These are phyloP conservation scores for Kodamaea neixiangensis DNA, from an alignment of 805 yeast species.

Conservation along the genomic window DNA sequence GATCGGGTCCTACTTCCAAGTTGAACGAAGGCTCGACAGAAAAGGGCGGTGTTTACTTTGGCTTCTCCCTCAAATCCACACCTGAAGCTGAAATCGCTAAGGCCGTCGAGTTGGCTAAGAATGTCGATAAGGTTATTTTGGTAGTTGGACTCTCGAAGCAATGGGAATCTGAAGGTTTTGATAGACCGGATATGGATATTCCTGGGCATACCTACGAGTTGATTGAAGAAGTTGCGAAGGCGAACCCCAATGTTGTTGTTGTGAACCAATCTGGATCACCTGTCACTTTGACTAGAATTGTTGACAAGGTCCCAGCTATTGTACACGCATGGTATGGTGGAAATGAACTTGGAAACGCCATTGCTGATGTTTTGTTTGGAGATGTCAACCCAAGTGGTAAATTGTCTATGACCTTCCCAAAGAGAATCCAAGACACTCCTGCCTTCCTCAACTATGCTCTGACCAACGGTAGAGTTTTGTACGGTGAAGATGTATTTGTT, in stretches of 20 bases:
- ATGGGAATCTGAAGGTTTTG: constrained; percentile 64
- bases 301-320: constrained; percentile 38
- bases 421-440: constrained; percentile 54
- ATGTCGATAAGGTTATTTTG: constrained; percentile 54
- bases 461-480: constrained; percentile 53
- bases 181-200: constrained; percentile 50
- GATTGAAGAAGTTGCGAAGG: constrained; percentile 45
- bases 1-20: constrained; percentile 46
- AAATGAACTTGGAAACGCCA: constrained; percentile 57
- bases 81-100: constrained; percentile 24
- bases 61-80: constrained; percentile 21
- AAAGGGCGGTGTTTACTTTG: constrained; percentile 28
- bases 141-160: constrained; percentile 54
- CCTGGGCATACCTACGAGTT: constrained; percentile 52
- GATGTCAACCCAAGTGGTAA: constrained; percentile 64
- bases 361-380: constrained; percentile 62
- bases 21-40: constrained; percentile 17
- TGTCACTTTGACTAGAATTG: constrained; percentile 51
- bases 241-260: constrained; percentile 51
- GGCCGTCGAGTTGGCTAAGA: constrained; percentile 52
- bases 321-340: constrained; percentile 63
- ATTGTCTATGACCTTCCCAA: constrained; percentile 57
- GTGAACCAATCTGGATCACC: constrained; percentile 66
- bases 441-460: constrained; percentile 53
- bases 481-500: constrained; percentile 67